Base-by-base conservation (phyloP, 2,329 filamentous ascomycete genomes). In the Fusarium sp. region DNA sequence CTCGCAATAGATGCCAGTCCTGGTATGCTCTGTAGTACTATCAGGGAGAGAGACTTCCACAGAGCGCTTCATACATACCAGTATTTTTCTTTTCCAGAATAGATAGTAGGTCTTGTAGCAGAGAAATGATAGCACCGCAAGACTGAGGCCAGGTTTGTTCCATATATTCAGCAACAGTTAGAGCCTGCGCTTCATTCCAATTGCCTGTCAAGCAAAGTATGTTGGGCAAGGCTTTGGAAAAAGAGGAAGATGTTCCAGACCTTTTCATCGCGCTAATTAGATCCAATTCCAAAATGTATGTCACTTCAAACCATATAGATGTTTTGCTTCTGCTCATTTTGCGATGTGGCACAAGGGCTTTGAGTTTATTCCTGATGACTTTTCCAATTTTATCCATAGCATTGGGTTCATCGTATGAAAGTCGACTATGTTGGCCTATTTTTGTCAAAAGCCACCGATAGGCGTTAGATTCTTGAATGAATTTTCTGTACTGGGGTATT, bases 81-180 rank as follows among this genome's bases (percentile, higher is more conserved):
- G 10, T 13, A 13, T 37, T n/a, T 6, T 58, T 6, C 5, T 37
- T 18, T 35, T 59, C 33, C 7, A 38, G 11, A 6, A 10, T 3
- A 2, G 18, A 38, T 2, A 67, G 26, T 1, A 67, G 26, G 3
- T 12, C 30, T 32, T 65, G 60, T 1, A 65, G 1, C 1, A 65
- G 30, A 1, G 35, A 3, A 7, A 54, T 9, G 0, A 50, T 20
- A 15, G n/a, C 20, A 1, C 5, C 7, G 0, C 27, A 41, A 12
- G 67, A 44, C 0, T n/a, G 33, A 1, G 67, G 67, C 67, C 67
- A 69, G 5, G 54, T 64, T 35, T 69, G 59, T 1, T 45, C 5
- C 49, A 69, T 44, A 2, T 68, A 69, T 12, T 69, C 48, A 0
- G 5, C 15, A 12, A 60, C 18, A 13, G 30, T 64, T 3, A 14